phyloP scores from a whole-genome alignment of 805 yeast species.

The Candida golubevii region DNA sequence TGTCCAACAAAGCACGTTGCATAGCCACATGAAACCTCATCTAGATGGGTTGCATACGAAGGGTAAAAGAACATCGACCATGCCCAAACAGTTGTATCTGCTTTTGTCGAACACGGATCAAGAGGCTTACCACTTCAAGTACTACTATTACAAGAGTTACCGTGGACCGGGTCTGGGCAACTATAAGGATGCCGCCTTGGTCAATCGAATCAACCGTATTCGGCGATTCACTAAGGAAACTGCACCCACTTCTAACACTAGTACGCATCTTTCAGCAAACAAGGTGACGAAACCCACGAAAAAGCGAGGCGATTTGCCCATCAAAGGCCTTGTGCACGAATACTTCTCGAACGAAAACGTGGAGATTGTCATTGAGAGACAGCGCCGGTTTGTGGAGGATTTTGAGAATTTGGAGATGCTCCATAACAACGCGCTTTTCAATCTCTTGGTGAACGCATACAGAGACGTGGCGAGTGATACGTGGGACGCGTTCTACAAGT shows the following conservation, averaged over 20 bases:
- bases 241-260: conserved; percentile 16
- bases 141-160: conserved; percentile 37
- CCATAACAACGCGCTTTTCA: conserved; percentile 40
- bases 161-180: conserved; percentile 46
- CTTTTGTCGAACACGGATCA: conserved; percentile 33
- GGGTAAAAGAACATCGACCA: conserved; percentile 24
- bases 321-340: conserved; percentile 39
- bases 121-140: conserved; percentile 34
- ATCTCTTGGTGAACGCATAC: conserved; percentile 36
- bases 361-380: conserved; percentile 26
- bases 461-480: conserved; percentile 37
- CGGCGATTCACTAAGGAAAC: conserved; percentile 11
- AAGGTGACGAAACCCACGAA: conserved; percentile 17
- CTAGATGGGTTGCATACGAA: conserved; percentile 11
- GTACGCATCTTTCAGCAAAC: conserved; percentile 21
- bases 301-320: conserved; percentile 19
- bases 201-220: conserved; percentile 36
- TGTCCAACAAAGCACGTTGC: conserved; percentile 19
- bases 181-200: conserved; percentile 40
- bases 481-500: conserved; percentile 37
- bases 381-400: conserved; percentile 32
- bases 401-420: conserved; percentile 38
- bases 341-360: conserved; percentile 28
- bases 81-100: conserved; percentile 34
- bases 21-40: conserved; percentile 10